A percentile compares a stretch with the other conserved stretches of the same genome.
Conservation (phyloP, 345 rosid species). For the Abelmoschus esculentus region DNA sequence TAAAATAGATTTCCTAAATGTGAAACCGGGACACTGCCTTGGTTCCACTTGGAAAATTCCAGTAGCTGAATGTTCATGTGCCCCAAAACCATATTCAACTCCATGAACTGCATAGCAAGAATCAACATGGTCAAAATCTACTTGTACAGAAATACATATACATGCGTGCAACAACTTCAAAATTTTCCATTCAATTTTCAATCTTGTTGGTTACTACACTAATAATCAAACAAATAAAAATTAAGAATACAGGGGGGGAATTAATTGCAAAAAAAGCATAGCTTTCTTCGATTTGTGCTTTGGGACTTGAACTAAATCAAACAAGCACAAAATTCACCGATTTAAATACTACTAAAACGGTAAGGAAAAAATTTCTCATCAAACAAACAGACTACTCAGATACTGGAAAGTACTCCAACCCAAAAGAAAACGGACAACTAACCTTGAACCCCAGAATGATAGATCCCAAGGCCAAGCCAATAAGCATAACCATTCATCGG, state of each 20-base stretch:
- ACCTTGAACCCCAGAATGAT: conserved; percentile 97
- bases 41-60: conserved; percentile 97
- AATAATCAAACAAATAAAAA: too few species aligned
- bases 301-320: too few species aligned
- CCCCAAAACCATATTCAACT: conserved; percentile 92
- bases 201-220: too few species aligned
- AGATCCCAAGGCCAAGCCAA: conserved; percentile 92
- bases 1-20: conserved; percentile 78
- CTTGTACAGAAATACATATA: background rate
- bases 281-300: too few species aligned
- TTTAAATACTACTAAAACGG: too few species aligned
- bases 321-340: background rate
- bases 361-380: background rate
- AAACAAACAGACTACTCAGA: background rate
- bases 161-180: background rate
- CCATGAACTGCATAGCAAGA: conserved; percentile 52
- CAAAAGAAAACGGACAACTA: conserved; percentile 12
- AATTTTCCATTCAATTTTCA: background rate
- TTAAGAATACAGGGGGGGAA: too few species aligned
- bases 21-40: conserved; percentile 78
- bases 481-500: conserved; percentile 91
- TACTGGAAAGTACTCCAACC: too few species aligned
- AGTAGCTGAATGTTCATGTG: conserved; percentile 68
- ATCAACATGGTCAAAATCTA: background rate
- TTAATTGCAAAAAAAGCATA: too few species aligned